Conservation (phyloP, 495 filamentous ascomycete species). For the Penicillium subrubescens region DNA sequence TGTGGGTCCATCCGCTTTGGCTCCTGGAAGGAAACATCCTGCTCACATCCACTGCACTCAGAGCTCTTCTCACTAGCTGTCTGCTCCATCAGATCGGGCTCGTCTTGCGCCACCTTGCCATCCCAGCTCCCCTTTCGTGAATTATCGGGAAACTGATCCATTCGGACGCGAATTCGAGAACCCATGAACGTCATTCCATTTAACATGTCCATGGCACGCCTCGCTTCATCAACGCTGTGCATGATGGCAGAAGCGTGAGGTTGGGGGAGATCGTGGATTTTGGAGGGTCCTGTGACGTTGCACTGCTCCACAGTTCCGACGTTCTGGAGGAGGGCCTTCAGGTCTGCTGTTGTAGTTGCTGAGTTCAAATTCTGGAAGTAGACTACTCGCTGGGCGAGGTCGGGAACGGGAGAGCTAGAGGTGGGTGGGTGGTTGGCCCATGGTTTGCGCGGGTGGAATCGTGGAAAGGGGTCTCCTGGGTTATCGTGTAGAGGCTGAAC, state of each 20-base stretch:
- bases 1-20: constrained; percentile 11
- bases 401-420: constrained; percentile 7
- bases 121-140: constrained; percentile 18
- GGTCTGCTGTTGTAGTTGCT: constrained; percentile 26
- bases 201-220: constrained; percentile 30
- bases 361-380: constrained; percentile 35
- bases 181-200: constrained; percentile 40
- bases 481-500: constrained; percentile 22
- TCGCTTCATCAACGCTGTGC: constrained; percentile 37
- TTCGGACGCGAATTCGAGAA: constrained; percentile 31
- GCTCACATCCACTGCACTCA: background rate
- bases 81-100: background rate
- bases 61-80: constrained; percentile 5
- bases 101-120: constrained; percentile 1
- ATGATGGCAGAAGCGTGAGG: constrained; percentile 37
- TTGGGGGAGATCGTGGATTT: constrained; percentile 18
- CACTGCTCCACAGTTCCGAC: constrained; percentile 35
- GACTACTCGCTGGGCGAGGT: constrained; percentile 24
- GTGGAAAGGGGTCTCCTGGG: background rate
- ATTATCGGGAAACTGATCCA: constrained; percentile 18
- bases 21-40: constrained; percentile 4
- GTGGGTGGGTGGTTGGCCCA: constrained; percentile 12
- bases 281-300: constrained; percentile 26
- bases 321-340: constrained; percentile 26
- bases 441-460: constrained; percentile 17